Evolutionary conservation across 345 rosid species (phyloP).

Genomic region (Nasturtium officinale): DNA sequence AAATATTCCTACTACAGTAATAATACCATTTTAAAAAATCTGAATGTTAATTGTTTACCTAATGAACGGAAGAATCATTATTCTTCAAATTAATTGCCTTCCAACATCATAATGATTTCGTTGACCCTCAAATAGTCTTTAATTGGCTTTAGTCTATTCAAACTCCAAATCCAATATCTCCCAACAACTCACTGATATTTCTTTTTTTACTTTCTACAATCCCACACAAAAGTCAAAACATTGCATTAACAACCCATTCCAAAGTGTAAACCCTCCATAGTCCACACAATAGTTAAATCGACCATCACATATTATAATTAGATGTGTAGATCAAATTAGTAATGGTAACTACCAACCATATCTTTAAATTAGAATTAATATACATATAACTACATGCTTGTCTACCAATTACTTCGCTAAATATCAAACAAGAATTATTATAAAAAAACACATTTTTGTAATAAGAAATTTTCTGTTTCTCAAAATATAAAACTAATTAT

Average conservation of each 20-base stretch:
- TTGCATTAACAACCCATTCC: conserved; percentile 9
- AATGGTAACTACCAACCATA: not conserved
- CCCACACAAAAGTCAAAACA: not conserved
- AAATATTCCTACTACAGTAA: too few relatives aligned
- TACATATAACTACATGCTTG: not conserved
- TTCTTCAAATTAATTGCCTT: not conserved
- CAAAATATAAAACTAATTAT: conserved; percentile 8
- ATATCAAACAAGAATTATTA: not conserved
- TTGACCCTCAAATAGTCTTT: not conserved
- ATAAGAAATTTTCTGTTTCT: not conserved
- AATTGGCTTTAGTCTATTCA: not conserved
- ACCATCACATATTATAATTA: not conserved
- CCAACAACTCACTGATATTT: conserved; percentile 2
- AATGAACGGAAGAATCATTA: not conserved
- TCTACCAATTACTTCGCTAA: not conserved
- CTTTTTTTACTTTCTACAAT: not conserved
- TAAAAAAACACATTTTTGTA: not conserved
- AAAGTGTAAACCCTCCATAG: conserved; percentile 1
- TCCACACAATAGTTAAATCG: not conserved
- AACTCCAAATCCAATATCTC: not conserved
- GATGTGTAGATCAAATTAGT: not conserved
- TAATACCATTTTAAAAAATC: too few relatives aligned
- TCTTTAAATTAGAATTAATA: not conserved
- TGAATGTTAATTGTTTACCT: too few relatives aligned
- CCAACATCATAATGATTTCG: conserved; percentile 1